phyloP scores from a whole-genome alignment of 208 protist species.

The Trichomonas gallinae region DNA sequence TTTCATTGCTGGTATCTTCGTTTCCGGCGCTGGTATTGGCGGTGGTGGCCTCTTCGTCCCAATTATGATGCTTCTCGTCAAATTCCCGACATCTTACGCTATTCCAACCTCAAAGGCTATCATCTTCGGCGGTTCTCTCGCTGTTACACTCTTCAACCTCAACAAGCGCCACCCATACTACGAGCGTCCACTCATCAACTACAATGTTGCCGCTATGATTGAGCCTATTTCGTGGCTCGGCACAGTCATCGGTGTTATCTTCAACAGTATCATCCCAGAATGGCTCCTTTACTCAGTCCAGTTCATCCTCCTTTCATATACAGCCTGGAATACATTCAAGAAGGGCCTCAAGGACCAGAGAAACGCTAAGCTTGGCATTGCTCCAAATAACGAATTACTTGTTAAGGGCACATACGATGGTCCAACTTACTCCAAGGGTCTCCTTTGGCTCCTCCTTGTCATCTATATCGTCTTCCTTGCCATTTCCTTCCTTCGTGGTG shows the following conservation, averaged over 20 bases:
- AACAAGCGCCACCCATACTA: not conserved
- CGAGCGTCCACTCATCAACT: slow-evolving; percentile 28
- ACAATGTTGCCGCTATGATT: slow-evolving; percentile 24
- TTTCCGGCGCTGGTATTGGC: slow-evolving; percentile 23
- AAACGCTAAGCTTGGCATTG: not conserved
- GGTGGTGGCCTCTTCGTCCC: slow-evolving; percentile 31
- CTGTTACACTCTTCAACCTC: slow-evolving; percentile 24
- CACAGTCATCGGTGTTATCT: slow-evolving; percentile 29
- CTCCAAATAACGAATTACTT: not conserved
- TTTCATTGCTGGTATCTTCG: slow-evolving; percentile 14
- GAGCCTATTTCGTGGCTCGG: slow-evolving; percentile 26
- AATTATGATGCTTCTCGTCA: slow-evolving; percentile 1
- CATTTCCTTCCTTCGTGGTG: not conserved
- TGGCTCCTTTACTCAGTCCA: slow-evolving; percentile 22
- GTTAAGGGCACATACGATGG: not conserved
- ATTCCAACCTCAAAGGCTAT: slow-evolving; percentile 27
- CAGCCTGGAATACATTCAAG: not conserved
- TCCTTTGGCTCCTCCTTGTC: not conserved
- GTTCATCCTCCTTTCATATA: slow-evolving; percentile 25
- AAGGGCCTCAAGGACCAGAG: not conserved
- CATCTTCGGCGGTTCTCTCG: slow-evolving; percentile 29
- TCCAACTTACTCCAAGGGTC: not conserved
- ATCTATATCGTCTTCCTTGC: not conserved
- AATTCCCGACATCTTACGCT: slow-evolving; percentile 11
- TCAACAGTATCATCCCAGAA: slow-evolving; percentile 23